Evolutionary conservation across 2,329 filamentous ascomycete genomes (phyloP).

Genomic region (Arthrobotrys sinensis): DNA sequence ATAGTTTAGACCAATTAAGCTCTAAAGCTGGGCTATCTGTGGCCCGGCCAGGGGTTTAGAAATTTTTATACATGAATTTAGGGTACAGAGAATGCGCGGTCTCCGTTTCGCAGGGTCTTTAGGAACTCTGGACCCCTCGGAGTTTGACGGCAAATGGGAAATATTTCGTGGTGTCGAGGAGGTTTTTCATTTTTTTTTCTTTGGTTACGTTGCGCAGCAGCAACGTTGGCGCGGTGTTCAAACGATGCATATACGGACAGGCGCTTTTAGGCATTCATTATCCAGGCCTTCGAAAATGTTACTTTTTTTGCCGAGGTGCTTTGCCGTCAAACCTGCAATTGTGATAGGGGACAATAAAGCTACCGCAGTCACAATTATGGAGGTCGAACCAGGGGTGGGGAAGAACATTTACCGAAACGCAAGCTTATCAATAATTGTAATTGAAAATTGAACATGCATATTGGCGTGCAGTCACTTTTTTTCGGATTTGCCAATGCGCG

Average conservation of each 20-base stretch:
- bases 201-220: neutral
- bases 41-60: conserved; percentile 13
- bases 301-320: conserved; percentile 42
- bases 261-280: conserved; percentile 27
- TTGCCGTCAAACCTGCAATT: conserved; percentile 46
- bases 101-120: neutral
- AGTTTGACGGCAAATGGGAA: conserved; percentile 12
- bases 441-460: conserved; percentile 24
- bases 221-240: conserved; percentile 8
- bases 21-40: neutral
- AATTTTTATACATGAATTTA: conserved; percentile 9
- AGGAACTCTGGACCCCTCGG: neutral
- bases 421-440: conserved; percentile 52
- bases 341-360: conserved; percentile 34
- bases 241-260: conserved; percentile 5
- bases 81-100: neutral
- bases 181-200: conserved; percentile 8
- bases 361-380: conserved; percentile 28
- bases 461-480: conserved; percentile 32
- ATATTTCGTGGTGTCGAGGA: conserved; percentile 10
- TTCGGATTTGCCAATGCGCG: conserved; percentile 43
- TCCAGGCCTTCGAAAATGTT: neutral
- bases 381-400: conserved; percentile 26
- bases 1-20: conserved; percentile 44
- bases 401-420: conserved; percentile 58